phyloP scores from a whole-genome alignment of 805 yeast species.

The Metschnikowia shivogae region DNA sequence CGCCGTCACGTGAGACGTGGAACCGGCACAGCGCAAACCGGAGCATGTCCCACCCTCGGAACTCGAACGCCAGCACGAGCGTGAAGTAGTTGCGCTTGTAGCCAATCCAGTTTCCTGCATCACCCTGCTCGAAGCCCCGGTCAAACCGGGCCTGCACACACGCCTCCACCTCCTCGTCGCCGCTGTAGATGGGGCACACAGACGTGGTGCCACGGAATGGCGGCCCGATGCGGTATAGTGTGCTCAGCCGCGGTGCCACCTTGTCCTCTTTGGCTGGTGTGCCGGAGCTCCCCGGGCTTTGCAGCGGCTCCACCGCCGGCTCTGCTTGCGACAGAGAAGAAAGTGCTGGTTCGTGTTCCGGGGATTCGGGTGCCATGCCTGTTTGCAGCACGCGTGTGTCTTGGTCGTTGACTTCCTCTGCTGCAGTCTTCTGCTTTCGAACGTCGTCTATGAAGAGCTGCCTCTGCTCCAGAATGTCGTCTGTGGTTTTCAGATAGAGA shows the following conservation, averaged over 20 bases:
- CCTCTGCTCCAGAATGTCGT: too few relatives aligned
- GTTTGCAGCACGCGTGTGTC: too few relatives aligned
- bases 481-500: too few relatives aligned
- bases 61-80: slow-evolving; percentile 49
- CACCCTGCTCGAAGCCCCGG: slow-evolving; percentile 21
- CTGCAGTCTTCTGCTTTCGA: too few relatives aligned
- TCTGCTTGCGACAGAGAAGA: too few relatives aligned
- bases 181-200: not conserved
- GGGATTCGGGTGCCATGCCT: too few relatives aligned
- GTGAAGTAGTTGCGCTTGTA: slow-evolving; percentile 68
- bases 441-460: too few relatives aligned
- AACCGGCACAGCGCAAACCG: slow-evolving; percentile 29
- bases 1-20: not conserved
- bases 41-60: slow-evolving; percentile 19
- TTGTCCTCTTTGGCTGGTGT: not conserved
- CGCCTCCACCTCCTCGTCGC: slow-evolving; percentile 1
- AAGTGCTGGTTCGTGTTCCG: too few relatives aligned
- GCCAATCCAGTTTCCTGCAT: slow-evolving; percentile 50
- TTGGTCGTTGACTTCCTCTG: too few relatives aligned
- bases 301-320: too few relatives aligned
- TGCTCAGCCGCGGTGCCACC: slow-evolving; percentile 60
- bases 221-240: slow-evolving; percentile 64
- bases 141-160: slow-evolving; percentile 20
- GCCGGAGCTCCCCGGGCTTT: too few relatives aligned
- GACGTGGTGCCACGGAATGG: slow-evolving; percentile 19